Evolutionary conservation across 331 rosid genomes (phyloP).

Genomic region (Pyrus hybrid): DNA sequence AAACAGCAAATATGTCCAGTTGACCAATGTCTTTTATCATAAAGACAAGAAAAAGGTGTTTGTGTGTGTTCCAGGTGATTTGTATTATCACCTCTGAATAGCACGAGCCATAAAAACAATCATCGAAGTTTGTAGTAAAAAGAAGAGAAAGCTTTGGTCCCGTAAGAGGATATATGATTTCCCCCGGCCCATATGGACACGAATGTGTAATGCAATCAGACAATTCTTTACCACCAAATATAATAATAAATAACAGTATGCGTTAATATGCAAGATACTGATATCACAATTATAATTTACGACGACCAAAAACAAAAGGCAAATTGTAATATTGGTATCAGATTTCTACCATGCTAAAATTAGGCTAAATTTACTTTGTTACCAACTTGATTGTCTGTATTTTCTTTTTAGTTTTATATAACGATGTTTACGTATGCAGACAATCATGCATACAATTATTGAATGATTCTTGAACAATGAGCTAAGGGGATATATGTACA

Average conservation of each 20-base stretch:
- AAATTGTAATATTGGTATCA: too few relatives aligned
- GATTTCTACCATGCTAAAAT: too few relatives aligned
- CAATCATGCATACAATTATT: too few relatives aligned
- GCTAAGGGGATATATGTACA: too few relatives aligned
- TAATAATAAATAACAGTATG: not conserved
- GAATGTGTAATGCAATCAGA: not conserved
- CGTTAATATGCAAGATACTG: not conserved
- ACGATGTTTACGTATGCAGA: too few relatives aligned
- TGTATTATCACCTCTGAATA: not conserved
- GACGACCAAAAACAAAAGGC: too few relatives aligned
- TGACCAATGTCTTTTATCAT: not conserved
- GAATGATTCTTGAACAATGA: too few relatives aligned
- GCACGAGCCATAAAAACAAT: conserved; percentile 5
- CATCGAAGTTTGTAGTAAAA: not conserved
- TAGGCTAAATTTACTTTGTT: too few relatives aligned
- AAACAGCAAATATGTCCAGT: not conserved
- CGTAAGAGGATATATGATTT: not conserved
- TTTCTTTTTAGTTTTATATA: too few relatives aligned
- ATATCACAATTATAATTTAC: not conserved
- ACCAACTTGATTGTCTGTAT: too few relatives aligned
- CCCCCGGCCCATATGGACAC: not conserved
- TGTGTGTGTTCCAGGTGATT: not conserved
- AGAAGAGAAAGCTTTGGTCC: not conserved
- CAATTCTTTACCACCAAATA: not conserved
- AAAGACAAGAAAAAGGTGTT: not conserved